Evolutionary conservation across 371 early-diverging fungal genomes (phyloP).

Genomic region (Vairimorpha ceranae): DNA sequence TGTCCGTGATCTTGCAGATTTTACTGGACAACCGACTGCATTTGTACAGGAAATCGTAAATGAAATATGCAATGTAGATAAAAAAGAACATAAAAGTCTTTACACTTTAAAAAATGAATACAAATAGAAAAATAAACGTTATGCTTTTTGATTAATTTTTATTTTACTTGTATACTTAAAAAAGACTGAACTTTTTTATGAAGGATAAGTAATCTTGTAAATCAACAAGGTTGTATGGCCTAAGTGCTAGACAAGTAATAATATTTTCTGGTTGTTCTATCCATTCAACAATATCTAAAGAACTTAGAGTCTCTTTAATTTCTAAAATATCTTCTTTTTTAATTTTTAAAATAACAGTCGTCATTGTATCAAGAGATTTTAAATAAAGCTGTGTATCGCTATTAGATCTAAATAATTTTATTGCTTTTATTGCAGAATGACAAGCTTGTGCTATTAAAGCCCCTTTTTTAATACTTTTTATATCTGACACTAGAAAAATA

Average conservation of each 20-base stretch:
- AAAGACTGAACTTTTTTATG: conserved; percentile 33
- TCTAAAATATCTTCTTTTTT: conserved; percentile 32
- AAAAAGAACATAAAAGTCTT: conserved; percentile 62
- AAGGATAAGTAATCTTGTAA: neutral
- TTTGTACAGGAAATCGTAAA: conserved; percentile 63
- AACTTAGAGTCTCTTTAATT: neutral
- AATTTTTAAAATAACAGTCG: conserved; percentile 49
- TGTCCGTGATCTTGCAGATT: conserved; percentile 63
- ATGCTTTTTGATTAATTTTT: no score
- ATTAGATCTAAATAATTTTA: conserved; percentile 13
- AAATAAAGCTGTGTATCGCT: conserved; percentile 37
- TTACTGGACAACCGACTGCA: conserved; percentile 63
- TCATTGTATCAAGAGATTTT: conserved; percentile 25
- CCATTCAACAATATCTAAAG: conserved; percentile 50
- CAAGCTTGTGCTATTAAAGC: conserved; percentile 58
- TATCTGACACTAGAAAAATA: conserved; percentile 47
- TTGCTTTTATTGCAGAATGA: conserved; percentile 42
- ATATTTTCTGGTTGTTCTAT: conserved; percentile 57
- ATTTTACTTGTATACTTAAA: neutral
- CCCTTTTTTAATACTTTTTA: conserved; percentile 43
- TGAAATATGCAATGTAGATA: conserved; percentile 62
- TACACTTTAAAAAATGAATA: conserved; percentile 63
- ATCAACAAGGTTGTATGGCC: conserved; percentile 26
- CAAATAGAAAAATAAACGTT: conserved; percentile 30
- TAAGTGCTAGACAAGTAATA: conserved; percentile 45